Evolutionary conservation across 1,284 basidiomycete species (phyloP).

Genomic region (Thecaphora thlaspeos): DNA sequence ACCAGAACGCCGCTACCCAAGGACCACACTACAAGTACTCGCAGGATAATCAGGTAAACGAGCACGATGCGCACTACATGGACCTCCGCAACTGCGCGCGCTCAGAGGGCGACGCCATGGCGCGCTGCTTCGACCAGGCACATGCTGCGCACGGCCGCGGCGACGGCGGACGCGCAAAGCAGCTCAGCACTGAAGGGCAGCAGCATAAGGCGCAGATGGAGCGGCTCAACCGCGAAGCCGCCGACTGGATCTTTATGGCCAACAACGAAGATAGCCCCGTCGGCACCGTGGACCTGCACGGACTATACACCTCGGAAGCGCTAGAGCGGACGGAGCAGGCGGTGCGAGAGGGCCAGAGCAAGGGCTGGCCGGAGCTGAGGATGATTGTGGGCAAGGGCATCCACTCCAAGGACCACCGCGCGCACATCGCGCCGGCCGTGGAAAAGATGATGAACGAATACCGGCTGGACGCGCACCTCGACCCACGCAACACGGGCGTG

Average conservation of each 20-base stretch:
- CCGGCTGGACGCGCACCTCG: slow-evolving; percentile 72
- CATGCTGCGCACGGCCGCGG: slow-evolving; percentile 66
- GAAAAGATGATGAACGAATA: slow-evolving; percentile 83
- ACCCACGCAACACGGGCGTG: slow-evolving; percentile 80
- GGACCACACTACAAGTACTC: slow-evolving; percentile 41
- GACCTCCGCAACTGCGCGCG: slow-evolving; percentile 48
- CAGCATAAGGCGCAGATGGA: slow-evolving; percentile 77
- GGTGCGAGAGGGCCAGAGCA: slow-evolving; percentile 68
- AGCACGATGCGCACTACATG: slow-evolving; percentile 52
- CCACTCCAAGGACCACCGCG: slow-evolving; percentile 75
- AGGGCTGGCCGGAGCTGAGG: slow-evolving; percentile 71
- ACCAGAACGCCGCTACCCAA: slow-evolving; percentile 19
- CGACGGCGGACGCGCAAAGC: slow-evolving; percentile 78
- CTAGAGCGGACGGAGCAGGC: slow-evolving; percentile 61
- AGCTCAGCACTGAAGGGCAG: slow-evolving; percentile 80
- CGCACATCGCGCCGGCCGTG: slow-evolving; percentile 91
- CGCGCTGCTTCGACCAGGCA: slow-evolving; percentile 48
- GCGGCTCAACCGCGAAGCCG: slow-evolving; percentile 77
- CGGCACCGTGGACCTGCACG: slow-evolving; percentile 68
- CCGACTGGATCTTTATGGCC: slow-evolving; percentile 77
- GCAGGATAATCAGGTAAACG: slow-evolving; percentile 52
- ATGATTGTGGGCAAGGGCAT: slow-evolving; percentile 84
- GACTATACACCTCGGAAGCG: slow-evolving; percentile 83
- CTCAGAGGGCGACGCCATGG: slow-evolving; percentile 54
- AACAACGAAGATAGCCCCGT: slow-evolving; percentile 48